These are phyloP conservation scores for Mortierella claussenii DNA, from an alignment of 192 early-diverging fungal genomes.

Conservation along the genomic window DNA sequence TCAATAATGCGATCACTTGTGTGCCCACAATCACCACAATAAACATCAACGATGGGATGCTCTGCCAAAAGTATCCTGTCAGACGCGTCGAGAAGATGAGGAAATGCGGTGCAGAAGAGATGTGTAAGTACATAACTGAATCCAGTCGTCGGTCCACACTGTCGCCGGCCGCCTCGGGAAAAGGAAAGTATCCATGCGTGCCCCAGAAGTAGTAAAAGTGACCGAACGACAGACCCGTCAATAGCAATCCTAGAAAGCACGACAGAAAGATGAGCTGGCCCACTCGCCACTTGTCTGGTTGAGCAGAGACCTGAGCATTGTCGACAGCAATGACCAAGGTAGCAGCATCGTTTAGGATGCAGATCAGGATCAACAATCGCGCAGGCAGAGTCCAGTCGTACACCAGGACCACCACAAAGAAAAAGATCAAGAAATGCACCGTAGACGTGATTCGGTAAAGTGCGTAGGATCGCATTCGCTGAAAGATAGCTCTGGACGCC, in stretches of 20 bases:
- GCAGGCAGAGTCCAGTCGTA: constrained; percentile 76
- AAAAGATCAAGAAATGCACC: constrained; percentile 82
- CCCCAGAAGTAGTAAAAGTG: constrained; percentile 71
- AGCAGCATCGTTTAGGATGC: constrained; percentile 76
- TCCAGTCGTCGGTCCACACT: constrained; percentile 50
- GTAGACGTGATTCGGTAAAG: constrained; percentile 82
- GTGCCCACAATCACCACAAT: constrained; percentile 70
- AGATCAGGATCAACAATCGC: constrained; percentile 72
- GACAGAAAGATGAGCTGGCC: constrained; percentile 75
- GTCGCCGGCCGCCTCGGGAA: constrained; percentile 32
- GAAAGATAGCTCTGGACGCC: constrained; percentile 77
- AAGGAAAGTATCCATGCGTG: constrained; percentile 25
- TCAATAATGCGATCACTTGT: constrained; percentile 73
- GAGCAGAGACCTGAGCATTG: constrained; percentile 69
- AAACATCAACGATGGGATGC: constrained; percentile 65
- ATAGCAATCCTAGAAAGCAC: constrained; percentile 65
- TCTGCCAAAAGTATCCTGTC: constrained; percentile 71
- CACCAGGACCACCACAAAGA: constrained; percentile 75
- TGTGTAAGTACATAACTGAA: constrained; percentile 81
- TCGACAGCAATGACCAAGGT: constrained; percentile 81
- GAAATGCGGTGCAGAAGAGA: constrained; percentile 80
- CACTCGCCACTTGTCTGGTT: constrained; percentile 80
- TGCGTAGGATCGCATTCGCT: constrained; percentile 77
- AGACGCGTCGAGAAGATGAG: constrained; percentile 80
- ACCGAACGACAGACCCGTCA: constrained; percentile 71